These are phyloP conservation scores for Exidia glandulosa DNA, from an alignment of 768 basidiomycete species.

Conservation along the genomic window DNA sequence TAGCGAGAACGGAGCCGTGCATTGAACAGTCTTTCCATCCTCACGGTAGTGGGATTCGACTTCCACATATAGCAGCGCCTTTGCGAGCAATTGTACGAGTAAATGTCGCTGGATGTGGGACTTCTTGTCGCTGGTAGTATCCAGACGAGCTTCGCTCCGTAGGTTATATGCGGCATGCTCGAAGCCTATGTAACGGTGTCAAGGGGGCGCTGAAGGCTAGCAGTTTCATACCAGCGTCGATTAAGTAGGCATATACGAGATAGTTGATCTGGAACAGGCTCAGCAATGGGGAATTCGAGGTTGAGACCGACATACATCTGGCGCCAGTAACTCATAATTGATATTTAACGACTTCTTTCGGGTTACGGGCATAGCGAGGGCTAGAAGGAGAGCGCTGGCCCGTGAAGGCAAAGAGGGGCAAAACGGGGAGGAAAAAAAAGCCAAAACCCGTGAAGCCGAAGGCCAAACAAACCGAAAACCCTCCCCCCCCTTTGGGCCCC, in stretches of 20 bases:
- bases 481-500: too few relatives aligned
- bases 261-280: conserved; percentile 58
- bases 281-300: too few relatives aligned
- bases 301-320: too few relatives aligned
- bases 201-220: background rate
- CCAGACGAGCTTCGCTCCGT: conserved; percentile 60
- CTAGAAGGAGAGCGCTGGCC: too few relatives aligned
- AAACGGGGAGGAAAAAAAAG: too few relatives aligned
- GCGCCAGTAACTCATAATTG: too few relatives aligned
- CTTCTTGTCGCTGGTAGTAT: conserved; percentile 49
- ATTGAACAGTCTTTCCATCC: conserved; percentile 48
- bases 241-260: conserved; percentile 73
- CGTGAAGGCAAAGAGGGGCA: too few relatives aligned
- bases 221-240: conserved; percentile 54
- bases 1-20: conserved; percentile 67
- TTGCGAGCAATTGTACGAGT: conserved; percentile 67
- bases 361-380: too few relatives aligned
- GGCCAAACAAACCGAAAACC: too few relatives aligned
- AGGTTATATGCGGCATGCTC: conserved; percentile 74
- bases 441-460: too few relatives aligned
- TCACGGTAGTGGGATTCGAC: conserved; percentile 75
- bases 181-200: conserved; percentile 40
- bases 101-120: conserved; percentile 58
- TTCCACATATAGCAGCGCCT: conserved; percentile 70
- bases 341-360: too few relatives aligned